Evolutionary conservation across 1,284 basidiomycete species (phyloP).

Genomic region (Vanrija sp.): DNA sequence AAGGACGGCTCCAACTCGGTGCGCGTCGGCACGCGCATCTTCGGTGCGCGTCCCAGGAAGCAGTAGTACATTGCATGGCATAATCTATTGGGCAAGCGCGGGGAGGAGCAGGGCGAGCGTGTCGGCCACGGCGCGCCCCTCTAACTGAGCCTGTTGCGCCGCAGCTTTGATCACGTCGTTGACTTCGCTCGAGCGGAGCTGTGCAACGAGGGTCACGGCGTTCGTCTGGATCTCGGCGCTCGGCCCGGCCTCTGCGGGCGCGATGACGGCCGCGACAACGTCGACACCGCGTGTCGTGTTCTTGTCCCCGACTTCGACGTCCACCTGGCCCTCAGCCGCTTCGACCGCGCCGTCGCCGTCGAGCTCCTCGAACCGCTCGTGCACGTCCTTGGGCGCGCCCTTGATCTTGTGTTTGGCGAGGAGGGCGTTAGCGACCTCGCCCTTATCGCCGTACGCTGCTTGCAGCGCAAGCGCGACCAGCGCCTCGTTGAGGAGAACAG

Average conservation of each 20-base stretch:
- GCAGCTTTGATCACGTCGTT: too few relatives aligned
- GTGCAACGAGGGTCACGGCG: conserved; percentile 5
- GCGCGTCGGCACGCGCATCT: conserved; percentile 86
- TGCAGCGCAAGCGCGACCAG: conserved; percentile 77
- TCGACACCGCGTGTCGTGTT: background rate
- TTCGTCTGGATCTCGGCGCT: conserved; percentile 11
- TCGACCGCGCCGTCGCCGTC: background rate
- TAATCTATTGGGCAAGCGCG: background rate
- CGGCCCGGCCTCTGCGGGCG: background rate
- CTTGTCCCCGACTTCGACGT: too few relatives aligned
- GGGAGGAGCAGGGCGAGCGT: background rate
- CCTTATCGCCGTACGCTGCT: conserved; percentile 42
- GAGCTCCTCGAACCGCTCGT: background rate
- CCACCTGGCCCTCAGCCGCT: background rate
- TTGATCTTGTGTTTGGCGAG: background rate
- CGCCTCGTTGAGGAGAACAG: conserved; percentile 83
- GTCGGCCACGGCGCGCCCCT: background rate
- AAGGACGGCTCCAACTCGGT: conserved; percentile 81
- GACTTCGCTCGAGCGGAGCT: too few relatives aligned
- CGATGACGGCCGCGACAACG: conserved; percentile 7
- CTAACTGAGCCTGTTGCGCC: too few relatives aligned
- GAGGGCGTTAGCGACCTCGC: background rate
- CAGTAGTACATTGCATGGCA: background rate
- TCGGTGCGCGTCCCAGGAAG: conserved; percentile 68
- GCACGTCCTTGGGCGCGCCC: background rate